These are phyloP conservation scores for Pythium volutum DNA, from an alignment of 352 stramenopile genomes.

Conservation along the genomic window DNA sequence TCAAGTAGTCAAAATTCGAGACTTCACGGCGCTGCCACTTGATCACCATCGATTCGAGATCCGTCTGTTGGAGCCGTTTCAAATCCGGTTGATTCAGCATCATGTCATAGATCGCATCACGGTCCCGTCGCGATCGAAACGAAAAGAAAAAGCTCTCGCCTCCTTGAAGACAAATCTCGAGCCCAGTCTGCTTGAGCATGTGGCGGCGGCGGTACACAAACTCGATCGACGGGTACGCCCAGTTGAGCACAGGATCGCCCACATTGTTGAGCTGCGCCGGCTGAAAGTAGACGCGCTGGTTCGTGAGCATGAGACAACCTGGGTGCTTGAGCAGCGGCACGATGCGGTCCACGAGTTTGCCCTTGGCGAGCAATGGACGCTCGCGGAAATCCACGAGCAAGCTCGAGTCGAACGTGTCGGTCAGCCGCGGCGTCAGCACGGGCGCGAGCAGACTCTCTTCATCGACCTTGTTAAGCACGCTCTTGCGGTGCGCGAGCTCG, in stretches of 20 bases:
- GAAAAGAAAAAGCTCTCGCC: constrained; percentile 80
- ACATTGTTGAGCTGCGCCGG: constrained; percentile 92
- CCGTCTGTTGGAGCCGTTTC: constrained; percentile 52
- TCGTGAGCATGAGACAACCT: constrained; percentile 91
- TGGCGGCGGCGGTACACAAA: constrained; percentile 86
- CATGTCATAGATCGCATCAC: constrained; percentile 84
- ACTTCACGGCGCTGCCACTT: constrained; percentile 87
- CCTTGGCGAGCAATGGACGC: constrained; percentile 60
- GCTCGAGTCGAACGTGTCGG: constrained; percentile 85
- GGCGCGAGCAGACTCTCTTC: constrained; percentile 77
- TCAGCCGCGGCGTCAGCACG: constrained; percentile 66
- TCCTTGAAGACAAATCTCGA: constrained; percentile 84
- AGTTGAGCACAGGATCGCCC: constrained; percentile 83
- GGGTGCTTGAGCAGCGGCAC: constrained; percentile 90
- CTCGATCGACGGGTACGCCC: constrained; percentile 75
- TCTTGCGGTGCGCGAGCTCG: constrained; percentile 58
- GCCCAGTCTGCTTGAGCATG: constrained; percentile 86
- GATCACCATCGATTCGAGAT: constrained; percentile 72
- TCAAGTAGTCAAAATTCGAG: constrained; percentile 94
- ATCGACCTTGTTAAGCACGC: constrained; percentile 82
- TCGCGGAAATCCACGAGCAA: constrained; percentile 90
- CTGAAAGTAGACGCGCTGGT: constrained; percentile 88
- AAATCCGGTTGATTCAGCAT: constrained; percentile 77
- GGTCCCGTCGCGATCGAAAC: constrained; percentile 62
- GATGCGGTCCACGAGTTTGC: constrained; percentile 86